A percentile compares a stretch with the other conserved stretches of the same genome.
These are phyloP conservation scores for Sporothrix brasiliensis DNA, from an alignment of 2,329 filamentous ascomycete species.

Conservation along the genomic window DNA sequence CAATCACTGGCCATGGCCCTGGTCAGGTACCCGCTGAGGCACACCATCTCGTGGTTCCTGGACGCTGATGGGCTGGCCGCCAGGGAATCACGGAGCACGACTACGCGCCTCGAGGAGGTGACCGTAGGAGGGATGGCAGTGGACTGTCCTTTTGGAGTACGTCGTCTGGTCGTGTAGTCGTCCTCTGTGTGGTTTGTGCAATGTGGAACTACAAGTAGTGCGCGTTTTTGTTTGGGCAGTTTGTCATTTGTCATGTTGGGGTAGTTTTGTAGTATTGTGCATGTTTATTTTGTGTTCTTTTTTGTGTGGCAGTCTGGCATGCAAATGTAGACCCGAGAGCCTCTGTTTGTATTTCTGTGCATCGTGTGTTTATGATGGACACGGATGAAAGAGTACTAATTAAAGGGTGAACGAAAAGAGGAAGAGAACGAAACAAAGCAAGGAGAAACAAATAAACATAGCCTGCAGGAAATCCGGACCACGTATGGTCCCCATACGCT, in stretches of 20 bases:
- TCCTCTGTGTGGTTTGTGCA: neutral
- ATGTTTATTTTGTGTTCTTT: neutral
- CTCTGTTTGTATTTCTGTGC: slow-evolving; percentile 18
- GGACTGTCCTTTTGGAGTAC: neutral
- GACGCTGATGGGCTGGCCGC: slow-evolving; percentile 25
- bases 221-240: neutral
- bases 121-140: neutral
- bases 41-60: neutral
- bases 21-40: neutral
- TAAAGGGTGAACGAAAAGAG: slow-evolving; percentile 11
- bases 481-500: slow-evolving; percentile 33
- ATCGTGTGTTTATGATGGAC: neutral
- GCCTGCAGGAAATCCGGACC: slow-evolving; percentile 25
- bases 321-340: slow-evolving; percentile 13
- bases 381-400: neutral
- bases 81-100: slow-evolving; percentile 23
- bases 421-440: neutral
- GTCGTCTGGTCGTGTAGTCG: too few relatives aligned
- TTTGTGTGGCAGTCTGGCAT: neutral
- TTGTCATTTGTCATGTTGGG: neutral
- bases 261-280: too few relatives aligned
- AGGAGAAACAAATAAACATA: neutral
- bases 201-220: too few relatives aligned
- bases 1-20: neutral
- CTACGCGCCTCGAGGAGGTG: slow-evolving; percentile 13